Conservation (phyloP, 176 grass and related monocot genomes). For the Triticum timopheevii region DNA sequence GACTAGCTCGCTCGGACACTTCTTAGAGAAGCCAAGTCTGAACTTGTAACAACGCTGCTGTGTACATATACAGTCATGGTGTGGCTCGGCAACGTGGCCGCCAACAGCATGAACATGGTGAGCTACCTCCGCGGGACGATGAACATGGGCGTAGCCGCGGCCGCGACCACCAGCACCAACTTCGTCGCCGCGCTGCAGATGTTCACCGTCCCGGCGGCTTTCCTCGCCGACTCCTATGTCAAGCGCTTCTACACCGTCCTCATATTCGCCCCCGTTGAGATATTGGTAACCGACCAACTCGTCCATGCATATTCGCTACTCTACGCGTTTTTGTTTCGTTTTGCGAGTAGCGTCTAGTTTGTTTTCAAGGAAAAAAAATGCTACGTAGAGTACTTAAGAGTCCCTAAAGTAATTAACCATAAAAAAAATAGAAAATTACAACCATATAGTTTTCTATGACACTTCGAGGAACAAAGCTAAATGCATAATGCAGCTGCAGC, state of each 20-base stretch:
- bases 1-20: too few species aligned
- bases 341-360: too few species aligned
- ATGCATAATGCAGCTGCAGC: too few species aligned
- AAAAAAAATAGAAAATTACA: too few species aligned
- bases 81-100: constrained; percentile 31
- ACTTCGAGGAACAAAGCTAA: too few species aligned
- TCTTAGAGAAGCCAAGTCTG: too few species aligned
- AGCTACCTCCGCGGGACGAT: constrained; percentile 48
- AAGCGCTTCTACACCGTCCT: constrained; percentile 50
- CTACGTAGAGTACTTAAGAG: too few species aligned
- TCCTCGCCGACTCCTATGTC: constrained; percentile 63
- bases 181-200: constrained; percentile 39
- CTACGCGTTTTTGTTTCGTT: background rate
- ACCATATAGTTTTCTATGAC: too few species aligned
- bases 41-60: background rate
- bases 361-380: too few species aligned
- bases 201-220: constrained; percentile 54
- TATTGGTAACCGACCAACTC: constrained; percentile 31
- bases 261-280: constrained; percentile 41
- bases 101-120: constrained; percentile 54
- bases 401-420: too few species aligned
- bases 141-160: constrained; percentile 43
- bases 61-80: constrained; percentile 20
- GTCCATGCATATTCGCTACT: too few species aligned
- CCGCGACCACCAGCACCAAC: constrained; percentile 46